phyloP scores from a whole-genome alignment of 2,329 filamentous ascomycete species.

The Magnaporthiopsis poae region DNA sequence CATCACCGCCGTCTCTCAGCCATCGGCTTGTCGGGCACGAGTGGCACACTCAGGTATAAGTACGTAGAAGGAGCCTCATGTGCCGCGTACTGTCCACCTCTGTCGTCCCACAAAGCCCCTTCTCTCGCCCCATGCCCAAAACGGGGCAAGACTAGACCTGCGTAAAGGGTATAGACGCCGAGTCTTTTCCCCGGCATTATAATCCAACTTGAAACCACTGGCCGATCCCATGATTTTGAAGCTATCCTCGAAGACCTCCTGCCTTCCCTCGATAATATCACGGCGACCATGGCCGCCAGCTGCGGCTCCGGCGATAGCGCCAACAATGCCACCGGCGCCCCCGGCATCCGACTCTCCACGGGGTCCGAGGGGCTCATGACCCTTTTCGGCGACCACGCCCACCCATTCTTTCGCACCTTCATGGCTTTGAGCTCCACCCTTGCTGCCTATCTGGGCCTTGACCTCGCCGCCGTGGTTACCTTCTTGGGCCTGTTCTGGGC shows the following conservation, averaged over 20 bases:
- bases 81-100: not conserved
- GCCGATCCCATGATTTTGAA: not conserved
- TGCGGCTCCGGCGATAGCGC: slow-evolving; percentile 10
- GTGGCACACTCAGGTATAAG: not conserved
- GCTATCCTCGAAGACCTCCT: not conserved
- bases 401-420: slow-evolving; percentile 30
- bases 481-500: slow-evolving; percentile 39
- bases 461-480: slow-evolving; percentile 38
- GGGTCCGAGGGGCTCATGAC: slow-evolving; percentile 24
- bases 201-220: not conserved
- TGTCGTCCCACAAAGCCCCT: not conserved
- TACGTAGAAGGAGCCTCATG: not conserved
- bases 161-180: not conserved
- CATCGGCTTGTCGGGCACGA: too few species aligned
- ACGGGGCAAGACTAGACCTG: not conserved
- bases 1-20: not conserved
- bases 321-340: slow-evolving; percentile 12
- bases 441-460: slow-evolving; percentile 35
- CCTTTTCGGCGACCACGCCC: slow-evolving; percentile 31
- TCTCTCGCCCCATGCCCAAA: not conserved
- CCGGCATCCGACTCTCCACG: slow-evolving; percentile 18
- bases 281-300: slow-evolving; percentile 13
- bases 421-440: slow-evolving; percentile 37
- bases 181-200: too few species aligned
- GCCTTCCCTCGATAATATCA: slow-evolving; percentile 1